A percentile compares a stretch with the other conserved stretches of the same genome.
phyloP scores from a whole-genome alignment of 2,329 filamentous ascomycete genomes.

The Fusarium sp. region DNA sequence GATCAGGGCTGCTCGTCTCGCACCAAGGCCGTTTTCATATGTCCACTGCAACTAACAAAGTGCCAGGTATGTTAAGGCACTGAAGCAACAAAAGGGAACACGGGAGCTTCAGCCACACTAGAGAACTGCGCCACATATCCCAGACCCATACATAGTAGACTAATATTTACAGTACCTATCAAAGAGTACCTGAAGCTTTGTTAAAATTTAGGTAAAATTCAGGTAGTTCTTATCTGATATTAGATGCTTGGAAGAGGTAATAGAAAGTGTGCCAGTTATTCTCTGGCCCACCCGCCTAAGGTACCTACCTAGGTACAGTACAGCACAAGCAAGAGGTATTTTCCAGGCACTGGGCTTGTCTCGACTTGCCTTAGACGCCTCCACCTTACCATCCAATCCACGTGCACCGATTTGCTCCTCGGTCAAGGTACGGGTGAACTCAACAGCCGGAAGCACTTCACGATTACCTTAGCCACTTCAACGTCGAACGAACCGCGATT shows the following conservation, averaged over 20 bases:
- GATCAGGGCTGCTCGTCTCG: not conserved
- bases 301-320: not conserved
- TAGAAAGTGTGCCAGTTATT: no score
- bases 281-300: no score
- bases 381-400: constrained; percentile 41
- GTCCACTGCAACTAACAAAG: constrained; percentile 33
- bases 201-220: no score
- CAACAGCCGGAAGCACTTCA: constrained; percentile 38
- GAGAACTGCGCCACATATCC: not conserved
- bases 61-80: constrained; percentile 25
- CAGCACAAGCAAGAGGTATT: constrained; percentile 24
- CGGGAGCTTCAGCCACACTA: constrained; percentile 28
- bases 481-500: constrained; percentile 44
- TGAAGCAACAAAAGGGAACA: not conserved
- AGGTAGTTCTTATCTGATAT: no score
- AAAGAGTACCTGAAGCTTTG: no score
- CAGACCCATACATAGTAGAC: no score
- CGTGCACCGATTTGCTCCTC: constrained; percentile 45
- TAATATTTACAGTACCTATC: no score
- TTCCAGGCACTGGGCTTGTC: no score
- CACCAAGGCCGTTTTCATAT: constrained; percentile 18
- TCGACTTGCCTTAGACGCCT: constrained; percentile 6
- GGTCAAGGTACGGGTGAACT: constrained; percentile 48
- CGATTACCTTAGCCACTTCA: constrained; percentile 38
- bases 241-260: no score